These are phyloP conservation scores for Vararia minispora DNA, from an alignment of 768 basidiomycete species.

Conservation along the genomic window DNA sequence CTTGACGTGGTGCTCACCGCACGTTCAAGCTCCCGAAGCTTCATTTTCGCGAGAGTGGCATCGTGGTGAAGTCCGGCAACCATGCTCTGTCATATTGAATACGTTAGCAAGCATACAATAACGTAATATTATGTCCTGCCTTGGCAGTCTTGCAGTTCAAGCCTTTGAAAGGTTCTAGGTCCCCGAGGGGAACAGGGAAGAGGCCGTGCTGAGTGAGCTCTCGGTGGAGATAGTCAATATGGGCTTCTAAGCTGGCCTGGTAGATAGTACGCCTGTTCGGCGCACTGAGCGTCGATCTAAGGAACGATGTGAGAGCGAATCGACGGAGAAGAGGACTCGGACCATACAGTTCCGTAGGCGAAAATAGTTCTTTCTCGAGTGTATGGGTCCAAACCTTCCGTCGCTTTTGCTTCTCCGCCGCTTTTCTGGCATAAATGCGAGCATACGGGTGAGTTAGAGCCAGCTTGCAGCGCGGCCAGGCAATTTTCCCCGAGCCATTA, in stretches of 20 bases:
- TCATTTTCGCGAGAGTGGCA: constrained; percentile 43
- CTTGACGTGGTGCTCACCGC: constrained; percentile 33
- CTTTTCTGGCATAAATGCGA: constrained; percentile 49
- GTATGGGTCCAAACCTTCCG: constrained; percentile 72
- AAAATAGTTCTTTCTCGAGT: constrained; percentile 63
- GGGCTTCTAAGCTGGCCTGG: constrained; percentile 59
- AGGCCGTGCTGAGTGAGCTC: constrained; percentile 41
- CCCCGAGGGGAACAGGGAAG: constrained; percentile 44
- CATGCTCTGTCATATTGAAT: constrained; percentile 43
- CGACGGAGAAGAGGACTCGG: not conserved
- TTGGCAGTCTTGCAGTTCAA: constrained; percentile 72
- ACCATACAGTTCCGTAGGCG: constrained; percentile 54
- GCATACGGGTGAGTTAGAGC: constrained; percentile 57
- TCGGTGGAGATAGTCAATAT: constrained; percentile 56
- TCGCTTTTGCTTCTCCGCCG: constrained; percentile 45
- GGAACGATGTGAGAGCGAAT: not conserved
- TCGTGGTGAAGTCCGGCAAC: constrained; percentile 63
- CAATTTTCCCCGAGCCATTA: not conserved
- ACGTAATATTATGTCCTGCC: constrained; percentile 28
- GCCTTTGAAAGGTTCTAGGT: constrained; percentile 53
- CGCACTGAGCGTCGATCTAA: constrained; percentile 58
- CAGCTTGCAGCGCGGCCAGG: constrained; percentile 10
- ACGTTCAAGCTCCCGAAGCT: constrained; percentile 58
- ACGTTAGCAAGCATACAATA: not conserved
- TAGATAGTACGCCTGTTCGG: constrained; percentile 63